Percentiles rank a stretch among this genome's conserved stretches.
These are phyloP conservation scores for Oryza rufipogon DNA, from an alignment of 176 grass and related monocot genomes.

Conservation along the genomic window DNA sequence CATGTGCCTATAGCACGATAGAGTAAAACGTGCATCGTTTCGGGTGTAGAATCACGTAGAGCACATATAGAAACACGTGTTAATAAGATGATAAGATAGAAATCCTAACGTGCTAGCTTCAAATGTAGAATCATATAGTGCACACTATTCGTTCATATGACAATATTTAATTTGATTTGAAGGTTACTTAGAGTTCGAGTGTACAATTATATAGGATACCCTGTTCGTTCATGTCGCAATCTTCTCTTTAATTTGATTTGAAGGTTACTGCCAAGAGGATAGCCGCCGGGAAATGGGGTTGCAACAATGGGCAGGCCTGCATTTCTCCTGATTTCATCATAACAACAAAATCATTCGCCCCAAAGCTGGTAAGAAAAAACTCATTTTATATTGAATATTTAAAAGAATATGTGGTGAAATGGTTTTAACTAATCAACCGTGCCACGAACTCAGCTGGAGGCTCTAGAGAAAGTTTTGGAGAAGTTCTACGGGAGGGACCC, in stretches of 20 bases:
- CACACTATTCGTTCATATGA: neutral
- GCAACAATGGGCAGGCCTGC: slow-evolving; percentile 85
- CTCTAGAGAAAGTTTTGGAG: slow-evolving; percentile 56
- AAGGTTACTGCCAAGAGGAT: slow-evolving; percentile 81
- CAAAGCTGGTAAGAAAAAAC: slow-evolving; percentile 56
- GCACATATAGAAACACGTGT: neutral
- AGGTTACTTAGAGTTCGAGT: slow-evolving; percentile 40
- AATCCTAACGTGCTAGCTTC: too few species aligned
- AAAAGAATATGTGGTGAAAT: neutral
- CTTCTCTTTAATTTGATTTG: neutral
- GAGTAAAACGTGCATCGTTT: too few species aligned
- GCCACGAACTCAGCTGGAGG: slow-evolving; percentile 42
- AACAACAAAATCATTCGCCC: slow-evolving; percentile 74
- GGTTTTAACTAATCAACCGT: neutral
- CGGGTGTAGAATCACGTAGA: neutral
- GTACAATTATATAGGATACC: too few species aligned
- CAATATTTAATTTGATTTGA: slow-evolving; percentile 6
- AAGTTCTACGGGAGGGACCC: slow-evolving; percentile 82
- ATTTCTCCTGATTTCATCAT: slow-evolving; percentile 83
- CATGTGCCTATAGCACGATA: neutral
- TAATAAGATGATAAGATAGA: too few species aligned
- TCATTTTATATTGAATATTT: neutral
- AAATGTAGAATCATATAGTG: too few species aligned
- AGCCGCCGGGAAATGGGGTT: slow-evolving; percentile 75
- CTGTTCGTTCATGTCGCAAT: neutral